Percentiles rank a stretch among this genome's conserved stretches.
These are phyloP conservation scores for Colletotrichum godetiae DNA, from an alignment of 2,329 filamentous ascomycete species.

Conservation along the genomic window DNA sequence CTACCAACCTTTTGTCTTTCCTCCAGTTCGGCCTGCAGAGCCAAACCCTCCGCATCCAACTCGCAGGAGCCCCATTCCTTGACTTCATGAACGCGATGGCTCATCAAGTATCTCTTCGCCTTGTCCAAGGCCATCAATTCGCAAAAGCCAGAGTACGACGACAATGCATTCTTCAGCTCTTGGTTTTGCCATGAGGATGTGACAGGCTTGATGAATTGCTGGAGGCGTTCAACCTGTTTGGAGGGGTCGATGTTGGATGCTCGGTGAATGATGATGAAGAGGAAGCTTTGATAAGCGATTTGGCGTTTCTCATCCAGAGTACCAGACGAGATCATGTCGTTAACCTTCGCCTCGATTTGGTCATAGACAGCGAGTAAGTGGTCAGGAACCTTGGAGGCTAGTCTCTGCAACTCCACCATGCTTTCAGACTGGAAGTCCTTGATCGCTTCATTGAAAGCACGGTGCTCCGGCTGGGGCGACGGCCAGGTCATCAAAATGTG, in stretches of 20 bases:
- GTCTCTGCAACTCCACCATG: slow-evolving; percentile 86
- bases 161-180: slow-evolving; percentile 75
- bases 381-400: slow-evolving; percentile 92
- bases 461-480: slow-evolving; percentile 76
- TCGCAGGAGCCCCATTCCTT: slow-evolving; percentile 84
- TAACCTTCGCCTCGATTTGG: slow-evolving; percentile 84
- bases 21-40: slow-evolving; percentile 82
- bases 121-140: slow-evolving; percentile 81
- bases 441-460: slow-evolving; percentile 85
- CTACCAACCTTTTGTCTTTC: slow-evolving; percentile 73
- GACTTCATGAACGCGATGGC: slow-evolving; percentile 78
- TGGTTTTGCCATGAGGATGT: slow-evolving; percentile 82
- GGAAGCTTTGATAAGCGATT: slow-evolving; percentile 87
- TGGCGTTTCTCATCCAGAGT: slow-evolving; percentile 84
- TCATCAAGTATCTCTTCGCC: slow-evolving; percentile 82
- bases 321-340: slow-evolving; percentile 80
- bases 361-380: slow-evolving; percentile 90
- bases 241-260: slow-evolving; percentile 78
- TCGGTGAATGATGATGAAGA: slow-evolving; percentile 95
- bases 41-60: slow-evolving; percentile 82
- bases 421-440: slow-evolving; percentile 88
- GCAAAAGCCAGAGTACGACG: slow-evolving; percentile 83
- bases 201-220: slow-evolving; percentile 84
- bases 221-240: slow-evolving; percentile 77
- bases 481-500: slow-evolving; percentile 89